Evolutionary conservation across 805 yeast species (phyloP).

Genomic region (Zygotorulaspora chibaensis): DNA sequence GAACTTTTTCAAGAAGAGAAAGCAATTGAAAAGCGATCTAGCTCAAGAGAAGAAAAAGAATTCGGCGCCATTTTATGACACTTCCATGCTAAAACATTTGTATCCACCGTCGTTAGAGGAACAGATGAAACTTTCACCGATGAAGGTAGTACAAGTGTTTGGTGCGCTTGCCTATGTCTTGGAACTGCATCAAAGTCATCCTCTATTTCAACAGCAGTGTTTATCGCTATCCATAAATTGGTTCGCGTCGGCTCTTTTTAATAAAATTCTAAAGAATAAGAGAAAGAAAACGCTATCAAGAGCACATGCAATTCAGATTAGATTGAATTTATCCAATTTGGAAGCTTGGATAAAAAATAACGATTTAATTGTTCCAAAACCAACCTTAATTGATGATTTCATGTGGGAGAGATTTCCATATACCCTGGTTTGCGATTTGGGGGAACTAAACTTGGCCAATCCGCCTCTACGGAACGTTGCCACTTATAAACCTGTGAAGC

Average conservation of each 20-base stretch:
- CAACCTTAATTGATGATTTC: conserved; percentile 37
- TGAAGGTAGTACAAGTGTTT: conserved; percentile 75
- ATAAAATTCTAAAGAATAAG: conserved; percentile 61
- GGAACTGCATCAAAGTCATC: conserved; percentile 75
- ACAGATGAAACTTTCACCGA: conserved; percentile 84
- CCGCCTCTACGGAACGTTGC: conserved; percentile 26
- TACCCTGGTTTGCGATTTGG: conserved; percentile 33
- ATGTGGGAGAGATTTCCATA: conserved; percentile 39
- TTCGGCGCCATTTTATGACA: conserved; percentile 43
- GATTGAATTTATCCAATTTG: conserved; percentile 76
- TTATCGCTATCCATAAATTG: conserved; percentile 74
- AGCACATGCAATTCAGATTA: conserved; percentile 80
- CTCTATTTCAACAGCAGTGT: conserved; percentile 71
- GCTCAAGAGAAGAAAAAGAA: conserved; percentile 12
- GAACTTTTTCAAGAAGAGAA: conserved; percentile 49
- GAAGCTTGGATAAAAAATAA: conserved; percentile 86
- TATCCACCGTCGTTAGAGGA: conserved; percentile 81
- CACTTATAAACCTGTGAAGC: conserved; percentile 21
- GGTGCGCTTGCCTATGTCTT: conserved; percentile 86
- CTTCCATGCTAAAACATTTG: conserved; percentile 68
- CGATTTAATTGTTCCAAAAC: conserved; percentile 29
- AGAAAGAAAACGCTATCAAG: conserved; percentile 62
- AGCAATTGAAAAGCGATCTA: conserved; percentile 24
- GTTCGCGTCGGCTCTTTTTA: conserved; percentile 69
- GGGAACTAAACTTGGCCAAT: conserved; percentile 25